Conservation (phyloP, 169 alveolate species). For the Besnoitia besnoiti region DNA sequence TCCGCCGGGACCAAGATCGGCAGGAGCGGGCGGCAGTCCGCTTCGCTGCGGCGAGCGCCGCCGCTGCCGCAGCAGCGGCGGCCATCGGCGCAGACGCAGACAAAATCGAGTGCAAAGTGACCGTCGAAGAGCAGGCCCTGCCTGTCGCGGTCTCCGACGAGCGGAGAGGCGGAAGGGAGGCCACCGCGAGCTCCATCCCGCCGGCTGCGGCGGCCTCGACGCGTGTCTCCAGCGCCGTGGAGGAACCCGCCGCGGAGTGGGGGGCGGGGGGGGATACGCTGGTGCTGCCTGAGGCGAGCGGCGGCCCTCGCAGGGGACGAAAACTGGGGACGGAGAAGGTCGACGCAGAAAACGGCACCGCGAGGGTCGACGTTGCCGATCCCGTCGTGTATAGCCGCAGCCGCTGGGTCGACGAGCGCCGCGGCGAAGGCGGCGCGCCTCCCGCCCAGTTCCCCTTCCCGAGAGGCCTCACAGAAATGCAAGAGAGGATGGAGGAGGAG, state of each 20-base stretch:
- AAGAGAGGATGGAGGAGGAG: slow-evolving; percentile 45
- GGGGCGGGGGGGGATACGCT: no score
- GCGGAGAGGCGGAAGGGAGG: not conserved
- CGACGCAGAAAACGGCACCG: no score
- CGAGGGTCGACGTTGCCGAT: no score
- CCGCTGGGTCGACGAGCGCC: not conserved
- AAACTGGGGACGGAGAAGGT: not conserved
- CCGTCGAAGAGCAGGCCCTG: not conserved
- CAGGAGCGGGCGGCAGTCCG: not conserved
- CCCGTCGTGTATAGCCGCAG: slow-evolving; percentile 4
- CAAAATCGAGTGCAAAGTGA: not conserved
- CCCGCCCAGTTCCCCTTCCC: slow-evolving; percentile 37
- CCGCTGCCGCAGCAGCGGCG: slow-evolving; percentile 18
- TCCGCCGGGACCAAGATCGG: not conserved
- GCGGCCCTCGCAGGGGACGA: no score
- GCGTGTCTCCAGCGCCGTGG: no score
- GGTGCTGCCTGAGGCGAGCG: no score
- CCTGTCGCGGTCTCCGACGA: not conserved
- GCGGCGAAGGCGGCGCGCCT: not conserved
- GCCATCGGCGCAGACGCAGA: slow-evolving; percentile 16
- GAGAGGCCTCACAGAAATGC: slow-evolving; percentile 33
- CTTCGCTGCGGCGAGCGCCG: slow-evolving; percentile 30
- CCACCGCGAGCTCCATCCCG: not conserved
- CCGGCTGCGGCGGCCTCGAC: not conserved
- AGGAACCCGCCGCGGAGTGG: no score